Evolutionary conservation across 2,329 filamentous ascomycete species (phyloP).

Genomic region (Xylariaceae sp.): DNA sequence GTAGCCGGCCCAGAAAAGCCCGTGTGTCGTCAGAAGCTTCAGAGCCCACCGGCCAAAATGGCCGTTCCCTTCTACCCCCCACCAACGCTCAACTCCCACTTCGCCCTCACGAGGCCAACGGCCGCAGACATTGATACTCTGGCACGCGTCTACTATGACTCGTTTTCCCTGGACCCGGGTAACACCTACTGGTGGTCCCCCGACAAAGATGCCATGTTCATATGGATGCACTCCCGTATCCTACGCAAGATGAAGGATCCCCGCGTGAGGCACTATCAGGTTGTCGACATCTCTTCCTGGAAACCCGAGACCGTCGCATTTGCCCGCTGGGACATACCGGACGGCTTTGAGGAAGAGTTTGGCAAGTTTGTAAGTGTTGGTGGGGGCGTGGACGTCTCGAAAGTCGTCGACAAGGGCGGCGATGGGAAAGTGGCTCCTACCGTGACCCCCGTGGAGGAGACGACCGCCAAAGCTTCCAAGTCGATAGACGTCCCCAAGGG

Average conservation of each 20-base stretch:
- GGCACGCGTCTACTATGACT: constrained; percentile 26
- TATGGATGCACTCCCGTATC: constrained; percentile 32
- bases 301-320: constrained; percentile 28
- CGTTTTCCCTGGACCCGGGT: constrained; percentile 23
- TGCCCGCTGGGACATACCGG: constrained; percentile 35
- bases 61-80: constrained; percentile 26
- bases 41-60: constrained; percentile 14
- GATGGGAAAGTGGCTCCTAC: constrained; percentile 1
- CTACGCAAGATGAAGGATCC: constrained; percentile 27
- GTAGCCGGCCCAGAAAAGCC: too few relatives aligned
- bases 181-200: constrained; percentile 32
- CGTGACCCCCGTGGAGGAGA: constrained; percentile 13
- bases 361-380: constrained; percentile 18
- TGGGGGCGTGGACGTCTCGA: constrained; percentile 14
- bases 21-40: too few relatives aligned
- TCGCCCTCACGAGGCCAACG: constrained; percentile 27
- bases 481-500: constrained; percentile 28
- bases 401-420: constrained; percentile 2
- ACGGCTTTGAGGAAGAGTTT: constrained; percentile 25
- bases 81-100: constrained; percentile 21
- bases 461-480: not conserved
- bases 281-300: constrained; percentile 25
- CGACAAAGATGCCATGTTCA: constrained; percentile 20
- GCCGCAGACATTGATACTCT: constrained; percentile 30
- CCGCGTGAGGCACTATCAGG: constrained; percentile 32